Evolutionary conservation across 2,329 filamentous ascomycete genomes (phyloP), one percentile per base, ranked within the genome.

Genomic region (Colletotrichum gigasporum): DNA sequence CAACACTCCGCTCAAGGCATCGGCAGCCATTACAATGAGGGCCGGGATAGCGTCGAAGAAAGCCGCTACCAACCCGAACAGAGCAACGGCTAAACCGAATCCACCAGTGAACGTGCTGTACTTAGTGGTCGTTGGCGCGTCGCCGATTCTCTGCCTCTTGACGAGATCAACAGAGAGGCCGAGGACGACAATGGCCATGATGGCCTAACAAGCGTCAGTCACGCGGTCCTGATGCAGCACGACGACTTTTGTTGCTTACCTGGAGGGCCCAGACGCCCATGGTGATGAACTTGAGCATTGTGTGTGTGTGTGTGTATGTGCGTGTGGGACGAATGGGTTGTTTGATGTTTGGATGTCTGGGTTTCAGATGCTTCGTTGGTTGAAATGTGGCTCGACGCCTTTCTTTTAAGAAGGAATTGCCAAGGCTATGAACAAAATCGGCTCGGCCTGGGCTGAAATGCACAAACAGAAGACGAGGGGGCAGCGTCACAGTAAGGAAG

Each of bases 131-230:
- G 56, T 57, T 4, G 62, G 62, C 20, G 65, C 48, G 11, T 50
- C 41, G 9, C 64, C 64, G 3, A 50, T 2, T 3, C 20, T 37
- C 22, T 63, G 56, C 4, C 18, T 34, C 11, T 41, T 62, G 9
- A 57, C 20, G 7, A 67, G 52, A 18, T 62, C 52, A 4, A 55
- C 9, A 2, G 63, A 66, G 2, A 67, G 16, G 2, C 48, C 65
- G n/a, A 67, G 57, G 7, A 58, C 65, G 2, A 66, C 63, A 6
- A 66, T 54, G 7, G 53, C 44, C 51, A 67, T 58, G 22, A 67
- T 59, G 22, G 20, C 53, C 65, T 67, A 9, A 5, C 18, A 28
- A 1, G 10, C 35, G 16, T 48, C 4, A 60, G 34, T n/a, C 28
- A 18, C 10, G 10, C 16, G 5, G 20, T 2, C 24, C 8, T n/a